phyloP scores from a whole-genome alignment of 495 filamentous ascomycete species.

The Xylaria flabelliformis region DNA sequence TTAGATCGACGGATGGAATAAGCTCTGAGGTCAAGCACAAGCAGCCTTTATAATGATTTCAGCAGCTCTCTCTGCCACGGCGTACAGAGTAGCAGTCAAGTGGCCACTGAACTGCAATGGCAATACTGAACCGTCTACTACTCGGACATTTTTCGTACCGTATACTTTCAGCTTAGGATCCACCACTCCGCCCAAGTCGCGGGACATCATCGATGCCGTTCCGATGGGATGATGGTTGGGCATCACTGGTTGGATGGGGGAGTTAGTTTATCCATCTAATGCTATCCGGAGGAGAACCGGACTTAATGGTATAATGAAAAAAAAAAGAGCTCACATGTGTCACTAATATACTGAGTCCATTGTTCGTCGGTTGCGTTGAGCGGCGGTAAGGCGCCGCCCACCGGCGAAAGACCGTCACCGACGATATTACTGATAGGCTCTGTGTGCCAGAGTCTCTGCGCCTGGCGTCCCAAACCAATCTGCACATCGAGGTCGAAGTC shows the following conservation, averaged over 20 bases:
- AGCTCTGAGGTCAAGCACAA: constrained; percentile 47
- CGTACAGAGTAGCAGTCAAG: constrained; percentile 56
- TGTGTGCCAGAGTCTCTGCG: constrained; percentile 38
- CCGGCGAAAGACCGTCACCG: constrained; percentile 26
- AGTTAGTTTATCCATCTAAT: neutral
- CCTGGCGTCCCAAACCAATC: constrained; percentile 34
- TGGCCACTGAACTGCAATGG: constrained; percentile 56
- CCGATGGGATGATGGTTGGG: constrained; percentile 45
- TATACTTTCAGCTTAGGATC: constrained; percentile 60
- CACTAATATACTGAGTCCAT: constrained; percentile 37
- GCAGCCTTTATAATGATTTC: constrained; percentile 52
- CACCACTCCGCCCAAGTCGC: constrained; percentile 53
- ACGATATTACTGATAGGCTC: constrained; percentile 32
- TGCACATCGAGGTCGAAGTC: constrained; percentile 44
- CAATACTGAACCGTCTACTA: constrained; percentile 61
- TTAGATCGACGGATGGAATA: constrained; percentile 37
- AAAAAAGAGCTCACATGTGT: constrained; percentile 26
- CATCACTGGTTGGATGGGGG: constrained; percentile 8
- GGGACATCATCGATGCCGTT: constrained; percentile 51
- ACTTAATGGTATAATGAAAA: neutral
- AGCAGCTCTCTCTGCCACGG: constrained; percentile 60
- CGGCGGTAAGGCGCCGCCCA: constrained; percentile 27
- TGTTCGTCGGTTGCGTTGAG: constrained; percentile 40
- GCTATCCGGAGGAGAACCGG: neutral
- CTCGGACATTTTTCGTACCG: constrained; percentile 53